Base-by-base conservation (phyloP, 108 stramenopile genomes). In the Nannochloropsis gaditana region DNA sequence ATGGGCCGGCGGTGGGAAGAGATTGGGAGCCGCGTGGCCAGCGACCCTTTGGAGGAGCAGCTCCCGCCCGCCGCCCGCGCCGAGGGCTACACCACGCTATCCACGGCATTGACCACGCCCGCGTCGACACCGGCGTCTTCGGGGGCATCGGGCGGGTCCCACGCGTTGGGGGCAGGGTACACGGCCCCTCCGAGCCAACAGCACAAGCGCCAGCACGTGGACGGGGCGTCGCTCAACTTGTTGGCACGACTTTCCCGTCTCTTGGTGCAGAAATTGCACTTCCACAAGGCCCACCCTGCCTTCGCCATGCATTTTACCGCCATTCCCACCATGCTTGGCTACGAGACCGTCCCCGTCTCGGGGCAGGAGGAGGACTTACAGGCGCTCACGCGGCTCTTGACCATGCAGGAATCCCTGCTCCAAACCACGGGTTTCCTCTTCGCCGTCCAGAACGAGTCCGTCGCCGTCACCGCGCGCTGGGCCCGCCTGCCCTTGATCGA, bases 251-350 rank as follows among this genome's bases (percentile, higher is more conserved):
- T 73, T n/a, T 73, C 59, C 5, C 59, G 59, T n/a, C n/a, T 73
- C 19, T n/a, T 73, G 59, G 59, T 73, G 15, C 59, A 73, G n/a
- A 73, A 73, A n/a, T n/a, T 73, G 59, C 59, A 73, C n/a, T 73
- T 73, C 59, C 59, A 73, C 2, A 15, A 73, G n/a, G 59, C 59
- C 59, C 59, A 73, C 59, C 59, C 59, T n/a, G 59, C n/a, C 5
- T 73, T 73, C 6, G 59, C 59, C 19, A 73, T 73, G 59, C 59
- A 73, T 6, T 73, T 73, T 0, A 73, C 59, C 5, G 59, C 59
- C 59, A 73, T 73, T 2, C 59, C 59, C n/a, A 73, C 59, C 8
- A 73, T 73, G 59, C 59, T 73, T 2, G 59, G 59, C 59, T 73
- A 73, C 59, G 59, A 73, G n/a, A 73, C 59, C 19, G 59, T 73